Conservation (phyloP, 2,329 filamentous ascomycete species). For the Ophiostoma piceae region DNA sequence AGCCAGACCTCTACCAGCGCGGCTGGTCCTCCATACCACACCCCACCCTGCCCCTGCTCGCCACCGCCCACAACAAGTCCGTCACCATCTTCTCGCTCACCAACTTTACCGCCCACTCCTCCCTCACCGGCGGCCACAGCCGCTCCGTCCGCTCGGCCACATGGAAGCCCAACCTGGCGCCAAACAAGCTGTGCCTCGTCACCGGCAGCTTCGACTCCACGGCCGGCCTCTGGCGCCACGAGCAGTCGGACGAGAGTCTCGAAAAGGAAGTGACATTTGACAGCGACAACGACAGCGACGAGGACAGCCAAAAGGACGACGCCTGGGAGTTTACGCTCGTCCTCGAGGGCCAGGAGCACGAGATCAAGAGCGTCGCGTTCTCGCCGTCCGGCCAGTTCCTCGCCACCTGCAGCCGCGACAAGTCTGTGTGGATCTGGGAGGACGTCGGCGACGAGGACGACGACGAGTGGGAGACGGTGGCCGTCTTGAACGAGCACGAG, state of each 20-base stretch:
- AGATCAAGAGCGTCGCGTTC: constrained; percentile 78
- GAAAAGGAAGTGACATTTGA: constrained; percentile 39
- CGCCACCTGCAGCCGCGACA: constrained; percentile 87
- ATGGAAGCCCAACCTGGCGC: constrained; percentile 72
- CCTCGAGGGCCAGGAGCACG: constrained; percentile 89
- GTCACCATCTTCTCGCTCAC: constrained; percentile 85
- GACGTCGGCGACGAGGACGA: constrained; percentile 74
- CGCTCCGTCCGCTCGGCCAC: constrained; percentile 79
- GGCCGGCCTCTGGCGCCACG: constrained; percentile 75
- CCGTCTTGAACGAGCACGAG: constrained; percentile 88
- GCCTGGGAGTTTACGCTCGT: constrained; percentile 93
- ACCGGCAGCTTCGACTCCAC: constrained; percentile 93
- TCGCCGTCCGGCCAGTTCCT: constrained; percentile 69
- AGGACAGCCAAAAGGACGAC: constrained; percentile 47
- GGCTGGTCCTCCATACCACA: constrained; percentile 85
- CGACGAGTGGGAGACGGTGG: constrained; percentile 95
- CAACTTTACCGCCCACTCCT: constrained; percentile 71
- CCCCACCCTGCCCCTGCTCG: constrained; percentile 78
- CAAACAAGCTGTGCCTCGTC: constrained; percentile 68
- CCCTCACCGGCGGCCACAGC: constrained; percentile 80
- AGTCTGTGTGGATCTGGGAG: constrained; percentile 98
- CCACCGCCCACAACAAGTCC: constrained; percentile 80
- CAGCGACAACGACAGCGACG: constrained; percentile 29
- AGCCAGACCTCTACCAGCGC: constrained; percentile 59
- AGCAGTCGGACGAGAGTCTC: constrained; percentile 40